Evolutionary conservation across 352 stramenopile species (phyloP).

Genomic region (Thalassiosira gravida): DNA sequence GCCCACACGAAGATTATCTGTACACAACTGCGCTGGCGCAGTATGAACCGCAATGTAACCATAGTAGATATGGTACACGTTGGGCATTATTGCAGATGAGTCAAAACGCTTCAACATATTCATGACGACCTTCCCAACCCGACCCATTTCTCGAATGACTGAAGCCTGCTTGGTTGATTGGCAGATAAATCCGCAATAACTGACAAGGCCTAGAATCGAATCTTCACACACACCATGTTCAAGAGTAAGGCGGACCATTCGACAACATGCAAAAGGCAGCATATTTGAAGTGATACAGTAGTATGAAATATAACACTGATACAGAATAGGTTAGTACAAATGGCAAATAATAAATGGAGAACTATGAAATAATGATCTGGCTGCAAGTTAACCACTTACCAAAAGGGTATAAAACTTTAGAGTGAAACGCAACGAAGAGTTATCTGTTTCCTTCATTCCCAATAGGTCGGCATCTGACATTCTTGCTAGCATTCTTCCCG

Average conservation of each 20-base stretch:
- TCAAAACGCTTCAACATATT: slow-evolving; percentile 26
- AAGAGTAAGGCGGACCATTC: slow-evolving; percentile 23
- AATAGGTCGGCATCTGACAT: slow-evolving; percentile 26
- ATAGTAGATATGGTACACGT: slow-evolving; percentile 31
- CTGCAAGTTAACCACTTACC: slow-evolving; percentile 4
- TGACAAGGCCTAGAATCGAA: slow-evolving; percentile 29
- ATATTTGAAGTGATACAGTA: slow-evolving; percentile 9
- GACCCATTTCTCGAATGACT: slow-evolving; percentile 18
- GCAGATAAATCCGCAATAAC: slow-evolving; percentile 28
- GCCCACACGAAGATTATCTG: slow-evolving; percentile 19
- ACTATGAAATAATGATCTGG: background rate
- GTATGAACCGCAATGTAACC: slow-evolving; percentile 25
- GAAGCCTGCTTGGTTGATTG: background rate
- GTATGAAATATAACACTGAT: background rate
- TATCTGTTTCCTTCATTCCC: slow-evolving; percentile 25
- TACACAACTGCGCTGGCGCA: slow-evolving; percentile 34
- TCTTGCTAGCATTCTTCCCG: slow-evolving; percentile 5
- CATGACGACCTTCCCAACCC: slow-evolving; percentile 29
- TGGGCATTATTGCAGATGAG: slow-evolving; percentile 21
- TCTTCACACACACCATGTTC: slow-evolving; percentile 34
- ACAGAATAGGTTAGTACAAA: background rate
- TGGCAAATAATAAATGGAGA: slow-evolving; percentile 5
- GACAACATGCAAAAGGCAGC: slow-evolving; percentile 11
- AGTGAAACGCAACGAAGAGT: background rate
- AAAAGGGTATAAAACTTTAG: slow-evolving; percentile 41